Base-by-base conservation (phyloP, 2,329 filamentous ascomycete species). In the Exophiala oligosperma region DNA sequence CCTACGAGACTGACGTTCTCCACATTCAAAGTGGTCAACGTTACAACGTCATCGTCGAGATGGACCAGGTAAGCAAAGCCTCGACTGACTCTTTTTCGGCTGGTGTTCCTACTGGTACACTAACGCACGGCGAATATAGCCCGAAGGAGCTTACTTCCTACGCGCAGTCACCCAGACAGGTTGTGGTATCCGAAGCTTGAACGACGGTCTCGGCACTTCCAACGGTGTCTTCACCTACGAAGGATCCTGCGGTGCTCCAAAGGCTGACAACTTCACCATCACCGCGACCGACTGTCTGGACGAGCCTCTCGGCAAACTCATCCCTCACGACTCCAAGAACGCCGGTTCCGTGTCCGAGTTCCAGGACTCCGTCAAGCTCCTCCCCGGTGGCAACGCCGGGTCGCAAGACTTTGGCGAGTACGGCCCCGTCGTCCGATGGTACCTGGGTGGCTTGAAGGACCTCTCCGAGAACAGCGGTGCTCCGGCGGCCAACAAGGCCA, bases 1-100 rank as follows among this genome's bases (percentile, higher is more conserved):
- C 73, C 1, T 75, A 79, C 1, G 79, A 81, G 57, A 82, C 85
- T 1, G 76, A 82, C 21, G 81, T 82, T 79, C 79, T 90, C 6
- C 89, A 88, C 63, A 64, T 90, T 7, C 76, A 82, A 43, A 80
- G 85, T 28, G 87, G 69, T 32, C 69, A 71, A 56, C 56, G 69
- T 41, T 70, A 69, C 50, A 59, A 68, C 29, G 67, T 71, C 46
- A 63, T 70, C 44, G 63, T 71, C 24, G 60, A 68, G 53, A 57
- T 56, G 26, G 52, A 61, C 52, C 63, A 65, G 54, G 63, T 65
- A 54, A 61, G 56, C 51, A 17, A 17, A 17, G 17, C 3, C 4
- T 21, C 3, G 21, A n/a, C 12, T n/a, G 6, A 6, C 51, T 7
- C 11, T 38, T 2, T 21, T 38, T 41, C 12, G 26, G 26, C 24